phyloP scores from a whole-genome alignment of 202 grass and related monocot species.

The Panicum virgatum region DNA sequence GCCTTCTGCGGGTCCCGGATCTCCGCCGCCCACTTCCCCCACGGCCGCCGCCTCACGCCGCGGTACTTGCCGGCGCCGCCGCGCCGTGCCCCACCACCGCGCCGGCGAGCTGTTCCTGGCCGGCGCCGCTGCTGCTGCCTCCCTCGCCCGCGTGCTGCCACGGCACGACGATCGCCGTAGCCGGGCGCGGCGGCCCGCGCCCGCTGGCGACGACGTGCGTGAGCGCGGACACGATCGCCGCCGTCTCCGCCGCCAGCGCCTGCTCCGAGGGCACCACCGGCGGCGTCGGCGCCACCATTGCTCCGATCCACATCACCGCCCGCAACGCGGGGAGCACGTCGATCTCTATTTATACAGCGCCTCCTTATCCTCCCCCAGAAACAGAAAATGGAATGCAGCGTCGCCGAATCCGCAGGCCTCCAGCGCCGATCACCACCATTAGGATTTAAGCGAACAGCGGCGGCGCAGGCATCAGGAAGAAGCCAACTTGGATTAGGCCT shows the following conservation, averaged over 20 bases:
- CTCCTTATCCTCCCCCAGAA: too few relatives aligned
- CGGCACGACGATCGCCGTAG: conserved; percentile 23
- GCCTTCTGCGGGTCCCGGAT: conserved; percentile 85
- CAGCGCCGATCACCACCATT: background rate
- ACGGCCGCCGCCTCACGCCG: conserved; percentile 70
- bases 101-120: background rate
- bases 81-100: too few relatives aligned
- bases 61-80: conserved; percentile 41
- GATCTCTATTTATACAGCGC: conserved; percentile 14
- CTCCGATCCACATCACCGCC: background rate
- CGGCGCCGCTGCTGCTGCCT: too few relatives aligned
- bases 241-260: conserved; percentile 45
- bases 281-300: background rate
- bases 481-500: conserved; percentile 43
- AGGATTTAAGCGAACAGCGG: background rate
- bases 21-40: conserved; percentile 96
- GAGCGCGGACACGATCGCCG: conserved; percentile 66
- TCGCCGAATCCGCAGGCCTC: background rate
- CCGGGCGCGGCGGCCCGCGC: background rate
- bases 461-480: background rate
- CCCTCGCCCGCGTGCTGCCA: background rate
- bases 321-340: background rate
- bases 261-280: conserved; percentile 27
- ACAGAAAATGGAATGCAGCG: too few relatives aligned
- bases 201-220: conserved; percentile 50